Evolutionary conservation across 495 filamentous ascomycete genomes (phyloP), one percentile per base, ranked within the genome.

Genomic region (Sporormia fimetaria): DNA sequence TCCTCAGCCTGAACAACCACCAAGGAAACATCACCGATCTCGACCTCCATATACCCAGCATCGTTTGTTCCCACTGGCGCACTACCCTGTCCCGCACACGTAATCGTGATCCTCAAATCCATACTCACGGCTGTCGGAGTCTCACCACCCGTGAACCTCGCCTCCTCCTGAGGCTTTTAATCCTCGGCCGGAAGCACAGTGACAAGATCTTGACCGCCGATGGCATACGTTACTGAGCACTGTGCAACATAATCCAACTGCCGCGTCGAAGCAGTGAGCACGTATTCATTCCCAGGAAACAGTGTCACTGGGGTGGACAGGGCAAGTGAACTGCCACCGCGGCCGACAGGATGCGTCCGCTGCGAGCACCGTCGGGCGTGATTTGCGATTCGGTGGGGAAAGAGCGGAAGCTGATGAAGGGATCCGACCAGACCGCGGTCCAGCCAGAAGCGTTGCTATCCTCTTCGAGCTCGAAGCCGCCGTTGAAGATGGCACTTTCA

Each of bases 1-100:
- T n/a, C n/a, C n/a, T n/a, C n/a, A n/a, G n/a, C n/a, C n/a, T n/a
- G n/a, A n/a, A n/a, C n/a, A n/a, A n/a, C n/a, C n/a, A n/a, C n/a
- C n/a, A n/a, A n/a, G n/a, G n/a, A n/a, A 38, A 38, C 24, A 40
- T 50, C 47, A 40, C 44, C 40, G 38, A 49, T 24, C 39, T 49
- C 46, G 4, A 33, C 17, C 16, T 15, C n/a, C 46, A 42, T 33
- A 21, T 8, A 36, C 46, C 33, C 39, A 22, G 10, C 27, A 14
- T 29, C 34, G 33, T 33, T 21, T 6, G 21, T 23, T 18, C 46
- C 39, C 37, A 9, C 26, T 29, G 14, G 3, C 20, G n/a, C 30
- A 8, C 44, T 17, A 7, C 10, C 44, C 12, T 21, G 16, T 23
- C 48, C 44, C 7, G 10, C n/a, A 43, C 43, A 47, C 26, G 10